A percentile compares a stretch with the other conserved stretches of the same genome.
phyloP scores from a whole-genome alignment of 352 stramenopile genomes.

The Pythium monospermum region DNA sequence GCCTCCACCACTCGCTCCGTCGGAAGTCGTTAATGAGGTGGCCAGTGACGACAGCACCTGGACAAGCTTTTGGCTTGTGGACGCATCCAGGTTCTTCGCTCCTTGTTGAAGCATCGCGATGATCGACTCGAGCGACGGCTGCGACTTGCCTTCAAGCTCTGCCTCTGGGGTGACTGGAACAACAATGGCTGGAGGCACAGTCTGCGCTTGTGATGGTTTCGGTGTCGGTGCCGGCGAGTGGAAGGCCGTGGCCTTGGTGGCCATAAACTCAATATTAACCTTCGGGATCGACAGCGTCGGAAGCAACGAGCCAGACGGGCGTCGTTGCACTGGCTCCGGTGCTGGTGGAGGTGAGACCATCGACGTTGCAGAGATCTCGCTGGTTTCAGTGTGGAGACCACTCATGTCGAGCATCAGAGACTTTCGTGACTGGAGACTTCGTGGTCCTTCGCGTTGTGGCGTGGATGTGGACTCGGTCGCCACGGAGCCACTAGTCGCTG shows the following conservation, averaged over 20 bases:
- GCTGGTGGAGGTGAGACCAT: conserved; percentile 14
- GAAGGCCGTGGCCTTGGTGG: too few species aligned
- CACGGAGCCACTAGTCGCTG: too few species aligned
- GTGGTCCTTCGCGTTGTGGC: conserved; percentile 6
- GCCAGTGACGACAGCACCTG: conserved; percentile 23
- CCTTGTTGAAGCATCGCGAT: conserved; percentile 19
- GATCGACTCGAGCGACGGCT: conserved; percentile 17
- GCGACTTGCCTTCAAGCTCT: not conserved
- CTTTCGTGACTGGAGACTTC: conserved; percentile 18
- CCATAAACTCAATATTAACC: conserved; percentile 11
- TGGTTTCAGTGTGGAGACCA: conserved; percentile 13
- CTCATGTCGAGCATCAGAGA: conserved; percentile 17
- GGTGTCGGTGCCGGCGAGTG: too few species aligned
- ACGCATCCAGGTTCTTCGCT: conserved; percentile 12
- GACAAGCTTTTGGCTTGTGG: conserved; percentile 25
- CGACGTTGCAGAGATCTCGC: not conserved
- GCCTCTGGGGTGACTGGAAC: not conserved
- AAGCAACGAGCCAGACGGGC: conserved; percentile 11
- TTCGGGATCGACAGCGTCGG: conserved; percentile 22
- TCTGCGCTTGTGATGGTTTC: too few species aligned
- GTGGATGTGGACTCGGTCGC: too few species aligned
- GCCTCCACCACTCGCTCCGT: conserved; percentile 10
- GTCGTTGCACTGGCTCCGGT: conserved; percentile 13
- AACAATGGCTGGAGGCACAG: not conserved
- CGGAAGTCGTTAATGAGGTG: conserved; percentile 13